Evolutionary conservation across 768 basidiomycete species (phyloP).

Genomic region (Hygrophorus pudorinus): DNA sequence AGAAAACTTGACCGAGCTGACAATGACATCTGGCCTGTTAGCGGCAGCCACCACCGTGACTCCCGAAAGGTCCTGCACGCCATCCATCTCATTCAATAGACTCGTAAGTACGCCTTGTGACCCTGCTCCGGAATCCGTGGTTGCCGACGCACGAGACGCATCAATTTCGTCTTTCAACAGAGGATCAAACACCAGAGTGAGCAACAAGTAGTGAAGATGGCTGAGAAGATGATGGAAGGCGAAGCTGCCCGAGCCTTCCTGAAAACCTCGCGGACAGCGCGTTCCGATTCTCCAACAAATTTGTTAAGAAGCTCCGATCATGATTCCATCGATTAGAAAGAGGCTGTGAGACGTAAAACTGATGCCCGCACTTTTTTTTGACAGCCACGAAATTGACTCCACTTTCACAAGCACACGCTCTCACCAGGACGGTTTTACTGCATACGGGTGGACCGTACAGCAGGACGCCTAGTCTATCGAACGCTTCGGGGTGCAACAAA

Average conservation of each 20-base stretch:
- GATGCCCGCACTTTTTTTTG: conserved; percentile 76
- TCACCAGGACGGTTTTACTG: conserved; percentile 88
- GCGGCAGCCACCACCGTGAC: conserved; percentile 95
- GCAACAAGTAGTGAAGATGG: conserved; percentile 9
- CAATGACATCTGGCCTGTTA: conserved; percentile 88
- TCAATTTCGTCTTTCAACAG: conserved; percentile 86
- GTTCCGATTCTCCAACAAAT: conserved; percentile 95
- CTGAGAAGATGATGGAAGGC: conserved; percentile 90
- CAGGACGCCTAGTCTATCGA: conserved; percentile 78
- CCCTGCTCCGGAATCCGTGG: conserved; percentile 35
- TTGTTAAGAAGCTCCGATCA: conserved; percentile 78
- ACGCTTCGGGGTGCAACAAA: conserved; percentile 74
- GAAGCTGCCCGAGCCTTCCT: conserved; percentile 89
- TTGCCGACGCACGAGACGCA: conserved; percentile 62
- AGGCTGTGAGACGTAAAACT: not conserved
- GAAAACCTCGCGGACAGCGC: conserved; percentile 91
- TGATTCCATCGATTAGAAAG: conserved; percentile 5
- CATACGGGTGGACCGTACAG: conserved; percentile 97
- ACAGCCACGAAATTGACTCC: conserved; percentile 95
- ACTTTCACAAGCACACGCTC: conserved; percentile 88
- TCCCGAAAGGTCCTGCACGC: conserved; percentile 87
- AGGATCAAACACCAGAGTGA: conserved; percentile 1
- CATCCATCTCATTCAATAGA: conserved; percentile 96
- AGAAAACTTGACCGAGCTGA: conserved; percentile 27
- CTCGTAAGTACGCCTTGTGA: conserved; percentile 87